A percentile compares a stretch with the other conserved stretches of the same genome.
phyloP scores from a whole-genome alignment of 1,284 basidiomycete species.

The Tylopilus sp. region DNA sequence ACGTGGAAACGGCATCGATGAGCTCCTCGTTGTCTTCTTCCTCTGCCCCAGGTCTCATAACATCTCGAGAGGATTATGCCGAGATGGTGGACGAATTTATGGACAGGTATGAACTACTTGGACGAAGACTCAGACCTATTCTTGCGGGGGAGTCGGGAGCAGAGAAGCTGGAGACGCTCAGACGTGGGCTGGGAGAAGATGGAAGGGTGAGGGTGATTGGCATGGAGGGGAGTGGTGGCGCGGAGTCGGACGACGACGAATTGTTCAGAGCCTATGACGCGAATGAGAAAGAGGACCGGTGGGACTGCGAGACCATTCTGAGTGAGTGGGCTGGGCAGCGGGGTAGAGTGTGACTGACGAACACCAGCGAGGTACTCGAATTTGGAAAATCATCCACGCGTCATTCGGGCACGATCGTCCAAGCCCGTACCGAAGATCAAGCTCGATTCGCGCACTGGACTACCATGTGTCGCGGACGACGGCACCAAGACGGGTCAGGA shows the following conservation, averaged over 20 bases:
- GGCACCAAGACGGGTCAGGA: constrained; percentile 1
- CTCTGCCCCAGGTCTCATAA: constrained; percentile 72
- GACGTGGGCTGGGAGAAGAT: constrained; percentile 75
- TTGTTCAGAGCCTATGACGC: constrained; percentile 51
- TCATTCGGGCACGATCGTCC: constrained; percentile 67
- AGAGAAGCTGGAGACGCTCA: constrained; percentile 78
- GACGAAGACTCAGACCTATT: constrained; percentile 80
- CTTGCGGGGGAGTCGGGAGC: constrained; percentile 68
- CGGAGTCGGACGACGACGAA: constrained; percentile 50
- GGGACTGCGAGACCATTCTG: constrained; percentile 95
- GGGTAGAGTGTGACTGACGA: constrained; percentile 11
- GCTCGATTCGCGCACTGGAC: constrained; percentile 72
- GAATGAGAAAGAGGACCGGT: constrained; percentile 69
- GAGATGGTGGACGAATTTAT: constrained; percentile 94
- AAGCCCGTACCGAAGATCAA: constrained; percentile 62
- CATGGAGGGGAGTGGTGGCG: constrained; percentile 36
- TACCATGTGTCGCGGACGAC: constrained; percentile 56
- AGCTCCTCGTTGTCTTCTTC: constrained; percentile 53
- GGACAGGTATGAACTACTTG: constrained; percentile 88
- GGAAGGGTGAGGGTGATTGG: constrained; percentile 43
- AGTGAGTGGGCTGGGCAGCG: constrained; percentile 54
- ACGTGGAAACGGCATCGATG: constrained; percentile 37
- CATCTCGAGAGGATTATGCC: constrained; percentile 85
- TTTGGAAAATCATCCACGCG: constrained; percentile 88
- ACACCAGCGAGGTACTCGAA: constrained; percentile 89